phyloP scores from a whole-genome alignment of 805 yeast species.

The Pichia occidentalis region DNA sequence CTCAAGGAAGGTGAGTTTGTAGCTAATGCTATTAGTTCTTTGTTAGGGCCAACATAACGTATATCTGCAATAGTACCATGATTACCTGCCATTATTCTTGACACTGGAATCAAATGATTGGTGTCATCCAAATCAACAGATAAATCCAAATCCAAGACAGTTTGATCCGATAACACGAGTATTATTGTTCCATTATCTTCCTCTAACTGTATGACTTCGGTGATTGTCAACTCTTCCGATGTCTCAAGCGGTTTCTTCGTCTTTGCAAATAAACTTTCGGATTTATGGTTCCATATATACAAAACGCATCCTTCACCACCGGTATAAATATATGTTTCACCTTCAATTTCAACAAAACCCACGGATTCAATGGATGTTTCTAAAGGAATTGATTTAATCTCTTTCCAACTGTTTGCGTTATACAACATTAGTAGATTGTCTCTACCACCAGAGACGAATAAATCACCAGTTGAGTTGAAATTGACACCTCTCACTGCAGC shows the following conservation, averaged over 20 bases:
- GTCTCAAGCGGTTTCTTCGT: constrained; percentile 46
- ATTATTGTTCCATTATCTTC: constrained; percentile 34
- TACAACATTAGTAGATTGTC: constrained; percentile 69
- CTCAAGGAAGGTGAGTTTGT: constrained; percentile 90
- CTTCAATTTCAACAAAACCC: constrained; percentile 44
- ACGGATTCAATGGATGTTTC: constrained; percentile 66
- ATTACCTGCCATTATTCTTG: constrained; percentile 73
- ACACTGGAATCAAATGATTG: constrained; percentile 34
- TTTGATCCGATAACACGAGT: constrained; percentile 77
- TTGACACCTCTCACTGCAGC: constrained; percentile 83
- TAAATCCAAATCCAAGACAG: constrained; percentile 38
- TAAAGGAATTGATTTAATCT: constrained; percentile 62
- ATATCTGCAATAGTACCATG: constrained; percentile 94
- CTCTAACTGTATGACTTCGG: constrained; percentile 40
- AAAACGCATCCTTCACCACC: constrained; percentile 77
- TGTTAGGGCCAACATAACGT: constrained; percentile 62
- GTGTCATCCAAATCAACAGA: constrained; percentile 24
- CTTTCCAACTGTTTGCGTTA: constrained; percentile 45
- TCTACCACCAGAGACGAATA: constrained; percentile 78
- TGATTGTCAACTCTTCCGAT: constrained; percentile 66
- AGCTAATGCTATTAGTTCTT: constrained; percentile 66
- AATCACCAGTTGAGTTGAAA: constrained; percentile 45
- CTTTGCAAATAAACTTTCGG: constrained; percentile 41
- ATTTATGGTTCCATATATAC: constrained; percentile 52
- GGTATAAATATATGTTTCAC: constrained; percentile 42